These are phyloP conservation scores for Astrephomene gubernaculifera DNA, from an alignment of 139 green algal species.

Conservation along the genomic window DNA sequence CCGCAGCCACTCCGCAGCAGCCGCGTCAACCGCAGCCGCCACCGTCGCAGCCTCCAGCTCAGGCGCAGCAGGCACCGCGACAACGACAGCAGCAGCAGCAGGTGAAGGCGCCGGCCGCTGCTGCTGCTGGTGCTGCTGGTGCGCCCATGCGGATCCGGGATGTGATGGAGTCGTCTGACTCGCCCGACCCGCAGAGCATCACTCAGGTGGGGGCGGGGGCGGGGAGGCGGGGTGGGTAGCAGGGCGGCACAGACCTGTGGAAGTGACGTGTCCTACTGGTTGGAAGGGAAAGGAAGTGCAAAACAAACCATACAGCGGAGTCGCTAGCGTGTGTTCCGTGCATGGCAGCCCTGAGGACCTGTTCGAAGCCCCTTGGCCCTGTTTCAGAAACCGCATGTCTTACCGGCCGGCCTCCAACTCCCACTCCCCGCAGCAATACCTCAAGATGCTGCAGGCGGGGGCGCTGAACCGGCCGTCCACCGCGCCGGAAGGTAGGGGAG, in stretches of 20 bases:
- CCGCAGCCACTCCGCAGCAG: too few species aligned
- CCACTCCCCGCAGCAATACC: slow-evolving; percentile 38
- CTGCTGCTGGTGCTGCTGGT: background rate
- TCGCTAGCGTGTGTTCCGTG: too few species aligned
- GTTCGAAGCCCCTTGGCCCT: too few species aligned
- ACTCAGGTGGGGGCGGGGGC: slow-evolving; percentile 2
- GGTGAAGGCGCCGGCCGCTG: background rate
- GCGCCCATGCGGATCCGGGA: background rate
- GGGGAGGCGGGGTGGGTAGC: background rate
- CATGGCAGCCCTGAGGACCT: too few species aligned
- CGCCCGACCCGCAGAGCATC: slow-evolving; percentile 1
- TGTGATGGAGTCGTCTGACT: background rate
- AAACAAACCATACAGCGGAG: too few species aligned
- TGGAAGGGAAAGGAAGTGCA: too few species aligned
- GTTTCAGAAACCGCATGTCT: too few species aligned
- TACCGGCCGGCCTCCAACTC: background rate
- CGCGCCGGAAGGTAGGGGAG: background rate
- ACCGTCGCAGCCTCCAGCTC: background rate
- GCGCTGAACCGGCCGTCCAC: slow-evolving; percentile 3
- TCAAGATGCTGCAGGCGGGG: slow-evolving; percentile 25
- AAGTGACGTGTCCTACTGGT: too few species aligned
- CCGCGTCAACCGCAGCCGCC: too few species aligned
- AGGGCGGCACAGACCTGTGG: too few species aligned
- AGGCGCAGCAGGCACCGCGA: background rate
- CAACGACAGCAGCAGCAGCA: background rate